Evolutionary conservation across 805 yeast genomes (phyloP).

Genomic region (Ogataea salicorniae): DNA sequence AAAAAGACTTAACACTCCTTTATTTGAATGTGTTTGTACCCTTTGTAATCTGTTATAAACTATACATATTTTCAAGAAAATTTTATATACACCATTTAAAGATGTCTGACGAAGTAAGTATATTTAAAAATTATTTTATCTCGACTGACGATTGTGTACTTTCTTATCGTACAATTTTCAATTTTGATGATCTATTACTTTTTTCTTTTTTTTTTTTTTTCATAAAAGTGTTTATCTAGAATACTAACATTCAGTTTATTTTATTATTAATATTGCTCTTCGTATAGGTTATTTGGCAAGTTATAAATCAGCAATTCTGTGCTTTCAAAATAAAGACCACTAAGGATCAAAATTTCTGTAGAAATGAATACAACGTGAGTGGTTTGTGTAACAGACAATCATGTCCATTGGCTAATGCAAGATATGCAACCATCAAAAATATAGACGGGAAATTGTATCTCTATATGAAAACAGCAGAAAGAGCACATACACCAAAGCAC

Average conservation of each 20-base stretch:
- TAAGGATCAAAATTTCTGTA: conserved; percentile 85
- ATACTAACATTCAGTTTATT: conserved; percentile 4
- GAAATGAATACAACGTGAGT: conserved; percentile 93
- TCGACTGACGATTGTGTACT: not conserved
- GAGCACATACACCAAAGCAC: conserved; percentile 92
- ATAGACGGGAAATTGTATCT: conserved; percentile 74
- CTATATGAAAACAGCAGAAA: conserved; percentile 96
- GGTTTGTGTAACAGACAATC: conserved; percentile 92
- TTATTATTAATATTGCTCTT: conserved; percentile 6
- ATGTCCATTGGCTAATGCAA: conserved; percentile 93
- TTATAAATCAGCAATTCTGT: conserved; percentile 91
- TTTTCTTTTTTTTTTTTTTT: not conserved
- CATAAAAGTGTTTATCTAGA: not conserved
- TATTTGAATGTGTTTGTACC: too few relatives aligned
- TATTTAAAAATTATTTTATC: not conserved
- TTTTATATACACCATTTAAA: not conserved
- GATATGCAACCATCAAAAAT: conserved; percentile 82
- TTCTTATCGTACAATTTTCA: not conserved
- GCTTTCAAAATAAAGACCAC: conserved; percentile 88
- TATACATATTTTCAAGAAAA: not conserved
- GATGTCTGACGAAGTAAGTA: conserved; percentile 29
- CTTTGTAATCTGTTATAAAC: too few relatives aligned
- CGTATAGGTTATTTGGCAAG: conserved; percentile 88
- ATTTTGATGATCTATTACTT: not conserved
- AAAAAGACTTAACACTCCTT: not conserved